A percentile compares a stretch with the other conserved stretches of the same genome.
These are phyloP conservation scores for Westerdykella sp. DNA, from an alignment of 2,329 filamentous ascomycete genomes.

Conservation along the genomic window DNA sequence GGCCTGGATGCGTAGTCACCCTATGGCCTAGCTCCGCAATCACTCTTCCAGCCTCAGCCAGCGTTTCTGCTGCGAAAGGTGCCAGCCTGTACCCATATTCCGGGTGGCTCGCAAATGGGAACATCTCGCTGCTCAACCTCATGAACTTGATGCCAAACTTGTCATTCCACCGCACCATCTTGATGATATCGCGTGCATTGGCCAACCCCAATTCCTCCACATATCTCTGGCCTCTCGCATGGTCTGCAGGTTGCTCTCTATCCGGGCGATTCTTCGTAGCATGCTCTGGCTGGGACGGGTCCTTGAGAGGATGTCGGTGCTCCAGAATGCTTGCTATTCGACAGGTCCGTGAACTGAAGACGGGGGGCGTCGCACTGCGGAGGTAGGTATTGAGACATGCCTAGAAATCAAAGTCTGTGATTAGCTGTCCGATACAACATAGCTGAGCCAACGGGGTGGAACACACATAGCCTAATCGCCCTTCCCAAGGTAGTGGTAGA, in stretches of 20 bases:
- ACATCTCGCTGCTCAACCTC: constrained; percentile 91
- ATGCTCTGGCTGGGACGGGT: constrained; percentile 72
- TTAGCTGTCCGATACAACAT: constrained; percentile 8
- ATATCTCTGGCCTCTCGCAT: constrained; percentile 62
- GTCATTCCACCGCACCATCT: constrained; percentile 89
- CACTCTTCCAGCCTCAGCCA: constrained; percentile 71
- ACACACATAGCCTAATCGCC: constrained; percentile 78
- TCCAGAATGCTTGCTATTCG: constrained; percentile 86
- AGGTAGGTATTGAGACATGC: constrained; percentile 92
- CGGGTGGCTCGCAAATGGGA: constrained; percentile 85
- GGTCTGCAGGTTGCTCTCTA: constrained; percentile 60
- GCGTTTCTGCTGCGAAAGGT: constrained; percentile 71
- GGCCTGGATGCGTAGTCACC: constrained; percentile 80
- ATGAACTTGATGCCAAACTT: constrained; percentile 88
- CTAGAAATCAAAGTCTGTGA: constrained; percentile 36
- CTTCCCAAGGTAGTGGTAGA: constrained; percentile 84
- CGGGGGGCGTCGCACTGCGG: constrained; percentile 69
- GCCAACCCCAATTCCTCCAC: constrained; percentile 72
- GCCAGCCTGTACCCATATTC: constrained; percentile 81
- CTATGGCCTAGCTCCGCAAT: constrained; percentile 75
- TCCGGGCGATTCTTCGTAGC: constrained; percentile 81
- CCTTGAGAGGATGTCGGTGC: constrained; percentile 72
- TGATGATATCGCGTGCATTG: constrained; percentile 75
- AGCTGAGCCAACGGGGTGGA: constrained; percentile 4
- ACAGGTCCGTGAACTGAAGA: constrained; percentile 88